Conservation (phyloP, 768 basidiomycete genomes). For the Amanita molliuscula region DNA sequence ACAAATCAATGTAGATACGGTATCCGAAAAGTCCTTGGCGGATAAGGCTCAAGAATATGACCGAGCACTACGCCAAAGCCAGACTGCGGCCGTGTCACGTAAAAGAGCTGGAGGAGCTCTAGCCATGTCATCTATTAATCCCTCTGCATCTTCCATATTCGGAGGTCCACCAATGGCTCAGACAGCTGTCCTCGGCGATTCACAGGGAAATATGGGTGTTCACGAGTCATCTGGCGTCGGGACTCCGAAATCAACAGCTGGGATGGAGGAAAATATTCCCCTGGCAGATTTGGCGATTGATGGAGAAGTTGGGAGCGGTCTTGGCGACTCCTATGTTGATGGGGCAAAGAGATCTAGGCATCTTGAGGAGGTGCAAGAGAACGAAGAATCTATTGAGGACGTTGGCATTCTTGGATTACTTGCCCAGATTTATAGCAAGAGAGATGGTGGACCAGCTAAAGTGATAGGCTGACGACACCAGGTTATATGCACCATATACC, state of each 20-base stretch:
- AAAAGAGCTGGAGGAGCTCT: slow-evolving; percentile 30
- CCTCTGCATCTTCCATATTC: slow-evolving; percentile 35
- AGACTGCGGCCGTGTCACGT: slow-evolving; percentile 40
- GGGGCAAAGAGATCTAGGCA: slow-evolving; percentile 34
- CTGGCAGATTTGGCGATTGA: slow-evolving; percentile 40
- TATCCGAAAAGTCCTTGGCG: slow-evolving; percentile 24
- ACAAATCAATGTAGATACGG: slow-evolving; percentile 22
- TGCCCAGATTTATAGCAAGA: slow-evolving; percentile 75
- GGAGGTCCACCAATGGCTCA: slow-evolving; percentile 47
- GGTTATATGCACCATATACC: background rate
- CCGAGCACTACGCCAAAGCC: slow-evolving; percentile 62
- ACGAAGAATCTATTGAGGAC: slow-evolving; percentile 60
- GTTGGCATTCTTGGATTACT: slow-evolving; percentile 79
- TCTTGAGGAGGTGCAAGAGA: slow-evolving; percentile 41
- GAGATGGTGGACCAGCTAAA: slow-evolving; percentile 35
- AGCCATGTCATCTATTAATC: slow-evolving; percentile 36
- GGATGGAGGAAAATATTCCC: slow-evolving; percentile 15
- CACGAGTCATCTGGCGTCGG: background rate
- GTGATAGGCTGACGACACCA: slow-evolving; percentile 20
- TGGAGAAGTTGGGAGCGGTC: slow-evolving; percentile 47
- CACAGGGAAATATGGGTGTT: slow-evolving; percentile 42
- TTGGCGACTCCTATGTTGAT: slow-evolving; percentile 75
- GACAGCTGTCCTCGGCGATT: slow-evolving; percentile 69
- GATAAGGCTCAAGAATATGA: slow-evolving; percentile 70
- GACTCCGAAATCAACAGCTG: slow-evolving; percentile 1